Percentiles rank a stretch among this genome's conserved stretches.
Conservation (phyloP, 495 filamentous ascomycete species). For the Daldinia bambusicola region DNA sequence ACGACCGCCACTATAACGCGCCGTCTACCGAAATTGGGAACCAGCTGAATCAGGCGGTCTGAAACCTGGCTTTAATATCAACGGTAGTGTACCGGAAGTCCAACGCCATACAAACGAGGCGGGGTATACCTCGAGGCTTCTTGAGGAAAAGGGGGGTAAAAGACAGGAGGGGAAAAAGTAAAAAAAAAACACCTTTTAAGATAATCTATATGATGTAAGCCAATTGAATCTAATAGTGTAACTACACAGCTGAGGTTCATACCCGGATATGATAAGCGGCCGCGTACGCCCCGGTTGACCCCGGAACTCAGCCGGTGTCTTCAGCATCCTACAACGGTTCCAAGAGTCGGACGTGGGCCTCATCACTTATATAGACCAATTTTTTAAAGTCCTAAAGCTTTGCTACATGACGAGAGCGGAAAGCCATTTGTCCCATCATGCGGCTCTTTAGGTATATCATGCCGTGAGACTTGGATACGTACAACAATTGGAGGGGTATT, state of each 20-base stretch:
- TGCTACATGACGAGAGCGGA: not conserved
- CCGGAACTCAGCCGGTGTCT: slow-evolving; percentile 3
- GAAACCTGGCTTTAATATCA: not conserved
- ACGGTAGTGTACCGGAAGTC: not conserved
- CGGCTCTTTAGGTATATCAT: slow-evolving; percentile 25
- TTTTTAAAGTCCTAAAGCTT: not conserved
- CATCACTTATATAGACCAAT: slow-evolving; percentile 17
- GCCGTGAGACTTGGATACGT: slow-evolving; percentile 19
- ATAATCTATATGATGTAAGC: slow-evolving; percentile 25
- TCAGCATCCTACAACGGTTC: slow-evolving; percentile 1
- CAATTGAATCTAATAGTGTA: slow-evolving; percentile 11
- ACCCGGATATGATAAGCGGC: slow-evolving; percentile 14
- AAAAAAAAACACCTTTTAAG: not conserved
- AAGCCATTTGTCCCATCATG: slow-evolving; percentile 8
- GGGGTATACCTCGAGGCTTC: slow-evolving; percentile 4
- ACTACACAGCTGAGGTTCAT: slow-evolving; percentile 16
- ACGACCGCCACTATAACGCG: slow-evolving; percentile 6
- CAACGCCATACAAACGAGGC: slow-evolving; percentile 9
- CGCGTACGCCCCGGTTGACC: slow-evolving; percentile 5
- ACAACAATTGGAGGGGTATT: slow-evolving; percentile 20
- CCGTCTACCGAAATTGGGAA: slow-evolving; percentile 19
- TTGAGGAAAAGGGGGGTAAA: not conserved
- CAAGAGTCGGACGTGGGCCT: slow-evolving; percentile 3
- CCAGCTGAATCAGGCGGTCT: slow-evolving; percentile 4
- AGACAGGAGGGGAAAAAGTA: not conserved